Evolutionary conservation across 73 alveolate species (phyloP), one percentile per base, ranked within the genome.

Genomic region (Loxodes magnus): DNA sequence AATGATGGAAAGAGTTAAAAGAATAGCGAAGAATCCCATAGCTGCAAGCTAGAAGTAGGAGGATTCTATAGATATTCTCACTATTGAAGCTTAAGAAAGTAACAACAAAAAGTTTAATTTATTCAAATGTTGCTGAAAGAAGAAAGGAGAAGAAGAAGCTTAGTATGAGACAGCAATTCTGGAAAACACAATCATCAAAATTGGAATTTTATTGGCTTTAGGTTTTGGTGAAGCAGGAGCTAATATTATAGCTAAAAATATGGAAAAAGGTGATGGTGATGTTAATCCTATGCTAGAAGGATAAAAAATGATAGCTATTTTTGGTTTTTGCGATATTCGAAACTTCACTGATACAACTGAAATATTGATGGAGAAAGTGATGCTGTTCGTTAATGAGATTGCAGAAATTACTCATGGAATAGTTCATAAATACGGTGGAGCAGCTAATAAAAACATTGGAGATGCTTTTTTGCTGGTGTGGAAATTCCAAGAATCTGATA

Each of bases 191-290:
- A 68, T 84, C 35, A 69, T 80, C 14, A 80, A 84, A 58, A 68
- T 71, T 19, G 82, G 90, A 23, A 83, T 70, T 2, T 60, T 84
- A 4, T 71, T 84, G 17, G 92, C 96, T 1, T 71, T 93, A 31
- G 95, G 97, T 5, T 89, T 89, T 82, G 99, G 99, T 0, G 99
- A 93, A 68, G 96, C 96, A 2, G 96, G 96, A 4, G 58, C 93
- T 37, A 64, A 48, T 56, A 80, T 84, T n/a, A 79, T 84, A 23
- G 87, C 84, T 21, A 51, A 76, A 43, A 80, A 80, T 57, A 74
- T 84, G 92, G 83, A 82, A 37, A 52, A 56, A 30, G 97, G 88
- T 38, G 97, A n/a, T 50, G 99, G 97, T 9, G 96, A 88, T 36
- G 96, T 92, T 0, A 88, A 92, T 63, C 98, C 96, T 14, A 80